Base-by-base conservation (phyloP, 345 rosid genomes). In the Sisymbrium irio region DNA sequence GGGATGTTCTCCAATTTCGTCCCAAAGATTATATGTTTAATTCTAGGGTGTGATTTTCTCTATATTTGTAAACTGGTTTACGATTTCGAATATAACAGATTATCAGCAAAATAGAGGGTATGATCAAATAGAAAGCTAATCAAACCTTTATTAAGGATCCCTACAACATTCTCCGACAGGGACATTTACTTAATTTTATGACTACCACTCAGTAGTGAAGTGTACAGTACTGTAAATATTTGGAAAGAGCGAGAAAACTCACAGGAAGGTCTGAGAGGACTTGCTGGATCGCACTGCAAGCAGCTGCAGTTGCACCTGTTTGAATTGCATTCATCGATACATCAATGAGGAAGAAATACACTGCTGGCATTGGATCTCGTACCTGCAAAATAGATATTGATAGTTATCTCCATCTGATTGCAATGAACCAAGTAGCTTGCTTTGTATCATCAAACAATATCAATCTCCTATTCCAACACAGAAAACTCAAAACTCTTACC, bases 361-460 rank as follows among this genome's bases (percentile, higher is more conserved):
- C 92, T 10, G 96, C 94, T 14, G 97, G 97, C 99, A 95, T 95
- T 60, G 99, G 98, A 73, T 95, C 99, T 64, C 99, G 97, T 66
- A 92, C 86, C 99, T 95, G 83, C 47, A 64, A 80, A 55, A 72
- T 44, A 47, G 12, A 65, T 35, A 69, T 37, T 17, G 35, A 45
- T 53, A 62, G 33, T 69, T 54, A 76, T 62, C 50, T 60, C 59
- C 58, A 62, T 47, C 62, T 39, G 27, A 35, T 66, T 49, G 62
- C 74, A 60, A 75, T n/a, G 63, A 33, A 67, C 47, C 42, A 57
- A 17, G 35, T 56, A 57, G 22, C 57, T 32, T 51, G 68, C 25
- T 74, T 44, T 1, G 40, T 19, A 42, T 32, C 20, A 55, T 30
- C 58, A 55, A 55, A 36, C 30, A 56, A 27, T 37, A 42, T 51